Conservation (phyloP, 306 rosid species). For the Medicago lupulina region DNA sequence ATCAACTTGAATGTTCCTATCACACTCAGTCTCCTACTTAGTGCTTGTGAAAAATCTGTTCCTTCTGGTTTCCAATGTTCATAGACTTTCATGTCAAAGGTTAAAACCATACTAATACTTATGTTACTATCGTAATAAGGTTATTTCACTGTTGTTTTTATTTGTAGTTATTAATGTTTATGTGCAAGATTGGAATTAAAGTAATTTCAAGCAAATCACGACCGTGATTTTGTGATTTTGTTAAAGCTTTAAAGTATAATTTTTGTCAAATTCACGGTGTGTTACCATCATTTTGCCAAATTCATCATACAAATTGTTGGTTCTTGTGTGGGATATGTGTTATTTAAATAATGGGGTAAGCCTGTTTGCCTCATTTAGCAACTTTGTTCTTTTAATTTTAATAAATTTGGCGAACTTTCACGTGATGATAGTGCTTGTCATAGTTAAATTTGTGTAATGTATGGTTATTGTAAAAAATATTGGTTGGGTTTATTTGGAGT, state of each 20-base stretch:
- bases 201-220: neutral
- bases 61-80: slow-evolving; percentile 73
- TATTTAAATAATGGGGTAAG: slow-evolving; percentile 34
- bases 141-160: neutral
- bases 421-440: neutral
- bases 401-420: neutral
- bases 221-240: neutral
- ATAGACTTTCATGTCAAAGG: slow-evolving; percentile 21
- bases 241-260: neutral
- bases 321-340: slow-evolving; percentile 6
- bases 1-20: slow-evolving; percentile 69
- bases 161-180: neutral
- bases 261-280: neutral
- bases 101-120: neutral
- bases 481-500: neutral
- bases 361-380: slow-evolving; percentile 35
- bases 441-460: neutral
- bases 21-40: slow-evolving; percentile 58
- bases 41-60: slow-evolving; percentile 72
- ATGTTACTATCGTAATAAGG: neutral
- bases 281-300: neutral
- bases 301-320: neutral
- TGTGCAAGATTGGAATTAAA: neutral
- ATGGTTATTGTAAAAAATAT: slow-evolving; percentile 9
- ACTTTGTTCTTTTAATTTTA: neutral